These are phyloP conservation scores for Eutrema yunnanense DNA, from an alignment of 345 rosid genomes.

Conservation along the genomic window DNA sequence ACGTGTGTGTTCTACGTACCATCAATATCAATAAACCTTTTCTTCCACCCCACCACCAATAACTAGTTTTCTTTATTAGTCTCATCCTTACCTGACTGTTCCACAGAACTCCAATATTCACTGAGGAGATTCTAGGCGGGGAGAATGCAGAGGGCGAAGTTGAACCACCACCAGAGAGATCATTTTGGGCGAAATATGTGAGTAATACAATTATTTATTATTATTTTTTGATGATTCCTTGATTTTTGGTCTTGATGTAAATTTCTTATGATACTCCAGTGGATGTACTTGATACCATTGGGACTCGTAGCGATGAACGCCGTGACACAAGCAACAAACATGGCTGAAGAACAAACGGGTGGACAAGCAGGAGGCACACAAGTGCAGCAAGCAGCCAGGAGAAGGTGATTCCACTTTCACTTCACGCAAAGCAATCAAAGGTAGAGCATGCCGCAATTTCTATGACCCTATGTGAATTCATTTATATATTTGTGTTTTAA, in stretches of 20 bases:
- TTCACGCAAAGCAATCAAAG: neutral
- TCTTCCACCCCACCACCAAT: too few species aligned
- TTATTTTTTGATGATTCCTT: neutral
- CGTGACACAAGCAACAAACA: constrained; percentile 84
- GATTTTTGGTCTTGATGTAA: neutral
- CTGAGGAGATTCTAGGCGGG: constrained; percentile 53
- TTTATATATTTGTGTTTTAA: neutral
- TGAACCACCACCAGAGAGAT: constrained; percentile 65
- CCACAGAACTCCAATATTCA: constrained; percentile 64
- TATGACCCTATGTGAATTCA: neutral
- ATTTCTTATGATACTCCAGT: constrained; percentile 39
- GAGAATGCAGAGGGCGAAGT: constrained; percentile 66
- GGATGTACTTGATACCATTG: constrained; percentile 94
- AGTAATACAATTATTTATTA: constrained; percentile 26
- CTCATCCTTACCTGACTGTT: neutral
- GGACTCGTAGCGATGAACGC: constrained; percentile 92
- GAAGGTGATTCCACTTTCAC: constrained; percentile 45
- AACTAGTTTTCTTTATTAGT: too few species aligned
- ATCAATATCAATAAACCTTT: neutral
- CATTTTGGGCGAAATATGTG: constrained; percentile 97
- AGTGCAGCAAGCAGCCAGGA: constrained; percentile 44
- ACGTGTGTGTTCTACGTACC: neutral
- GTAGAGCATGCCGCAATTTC: neutral
- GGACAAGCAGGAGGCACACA: constrained; percentile 47
- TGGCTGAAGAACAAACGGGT: constrained; percentile 67